Evolutionary conservation across 179 eudicot genomes (phyloP).

Genomic region (Amaranthus tricolor): DNA sequence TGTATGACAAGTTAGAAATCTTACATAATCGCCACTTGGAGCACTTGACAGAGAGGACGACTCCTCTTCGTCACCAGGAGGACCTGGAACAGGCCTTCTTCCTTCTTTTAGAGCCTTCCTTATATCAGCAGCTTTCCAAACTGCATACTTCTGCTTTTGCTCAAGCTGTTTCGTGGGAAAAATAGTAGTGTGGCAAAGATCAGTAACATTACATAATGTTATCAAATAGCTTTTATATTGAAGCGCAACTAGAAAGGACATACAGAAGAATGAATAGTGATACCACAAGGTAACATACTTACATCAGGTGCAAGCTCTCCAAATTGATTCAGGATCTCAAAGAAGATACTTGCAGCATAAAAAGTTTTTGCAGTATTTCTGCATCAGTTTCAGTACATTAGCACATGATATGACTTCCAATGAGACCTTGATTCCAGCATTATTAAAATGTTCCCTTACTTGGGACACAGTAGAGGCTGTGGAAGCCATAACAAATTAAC

Average conservation of each 20-base stretch:
- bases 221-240: neutral
- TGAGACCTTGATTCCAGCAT: neutral
- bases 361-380: conserved; percentile 94
- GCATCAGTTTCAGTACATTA: conserved; percentile 25
- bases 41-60: conserved; percentile 40
- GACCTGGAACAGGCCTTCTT: conserved; percentile 85
- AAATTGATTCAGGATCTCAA: conserved; percentile 87
- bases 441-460: neutral
- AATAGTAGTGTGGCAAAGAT: neutral
- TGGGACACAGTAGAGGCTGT: neutral
- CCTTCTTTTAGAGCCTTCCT: conserved; percentile 94
- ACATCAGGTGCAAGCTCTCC: conserved; percentile 73
- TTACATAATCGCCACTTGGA: conserved; percentile 53
- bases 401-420: conserved; percentile 7
- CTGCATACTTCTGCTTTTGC: conserved; percentile 97
- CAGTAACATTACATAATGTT: neutral
- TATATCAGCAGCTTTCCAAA: conserved; percentile 98
- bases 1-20: conserved; percentile 21
- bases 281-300: conserved; percentile 30
- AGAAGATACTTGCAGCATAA: conserved; percentile 93
- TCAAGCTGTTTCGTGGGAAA: conserved; percentile 52
- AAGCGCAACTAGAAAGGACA: neutral
- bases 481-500: neutral
- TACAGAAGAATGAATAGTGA: conserved; percentile 3
- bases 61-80: conserved; percentile 80